These are phyloP conservation scores for Reticulascus tulasneorum DNA, from an alignment of 2,329 filamentous ascomycete species.

Conservation along the genomic window DNA sequence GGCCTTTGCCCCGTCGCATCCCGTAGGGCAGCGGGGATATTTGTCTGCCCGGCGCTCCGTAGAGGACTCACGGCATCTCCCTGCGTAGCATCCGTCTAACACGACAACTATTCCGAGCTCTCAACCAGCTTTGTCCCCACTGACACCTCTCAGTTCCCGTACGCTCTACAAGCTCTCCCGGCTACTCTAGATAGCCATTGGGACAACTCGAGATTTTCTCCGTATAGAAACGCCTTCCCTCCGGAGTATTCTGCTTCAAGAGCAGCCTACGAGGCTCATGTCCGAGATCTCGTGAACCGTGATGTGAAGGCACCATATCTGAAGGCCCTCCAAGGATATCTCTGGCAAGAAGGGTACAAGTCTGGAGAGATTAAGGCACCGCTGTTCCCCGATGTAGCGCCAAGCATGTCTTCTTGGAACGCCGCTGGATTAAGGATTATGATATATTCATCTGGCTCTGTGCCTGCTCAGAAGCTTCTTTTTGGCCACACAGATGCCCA, in stretches of 20 bases:
- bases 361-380: constrained; percentile 67
- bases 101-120: too few relatives aligned
- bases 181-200: constrained; percentile 62
- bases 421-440: constrained; percentile 54
- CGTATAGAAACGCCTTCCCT: constrained; percentile 70
- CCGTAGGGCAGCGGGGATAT: too few relatives aligned
- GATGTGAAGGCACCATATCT: constrained; percentile 75
- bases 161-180: constrained; percentile 65
- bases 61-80: too few relatives aligned
- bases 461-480: constrained; percentile 75
- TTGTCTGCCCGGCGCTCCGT: too few relatives aligned
- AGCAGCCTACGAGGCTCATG: constrained; percentile 59
- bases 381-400: constrained; percentile 70
- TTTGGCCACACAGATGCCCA: constrained; percentile 63
- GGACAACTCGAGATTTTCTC: constrained; percentile 59
- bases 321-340: constrained; percentile 74
- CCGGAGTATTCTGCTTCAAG: constrained; percentile 56
- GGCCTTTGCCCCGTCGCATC: too few relatives aligned
- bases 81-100: too few relatives aligned
- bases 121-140: not conserved
- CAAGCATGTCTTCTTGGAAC: constrained; percentile 57
- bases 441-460: constrained; percentile 80
- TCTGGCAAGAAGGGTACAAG: constrained; percentile 73
- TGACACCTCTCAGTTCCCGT: constrained; percentile 60
- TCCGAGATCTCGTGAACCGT: constrained; percentile 63